Evolutionary conservation across 2,329 filamentous ascomycete genomes (phyloP).

Genomic region (Sphaerulina vaccinii): DNA sequence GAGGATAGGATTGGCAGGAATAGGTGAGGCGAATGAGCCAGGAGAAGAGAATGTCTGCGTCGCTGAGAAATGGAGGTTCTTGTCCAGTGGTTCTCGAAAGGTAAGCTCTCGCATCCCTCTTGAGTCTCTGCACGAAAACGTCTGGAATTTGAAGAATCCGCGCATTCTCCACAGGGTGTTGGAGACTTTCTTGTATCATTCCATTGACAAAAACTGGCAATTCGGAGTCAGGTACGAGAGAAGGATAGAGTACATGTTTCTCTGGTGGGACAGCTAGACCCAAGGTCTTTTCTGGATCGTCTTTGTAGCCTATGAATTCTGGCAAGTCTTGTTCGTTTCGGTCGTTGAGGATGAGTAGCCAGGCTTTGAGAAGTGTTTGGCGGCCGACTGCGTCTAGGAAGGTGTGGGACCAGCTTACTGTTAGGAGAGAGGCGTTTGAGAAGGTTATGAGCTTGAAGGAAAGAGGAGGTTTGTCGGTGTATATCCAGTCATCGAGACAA

Average conservation of each 20-base stretch:
- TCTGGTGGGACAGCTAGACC: constrained; percentile 21
- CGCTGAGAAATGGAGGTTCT: constrained; percentile 23
- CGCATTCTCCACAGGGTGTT: constrained; percentile 2
- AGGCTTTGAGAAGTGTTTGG: constrained; percentile 25
- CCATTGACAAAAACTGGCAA: constrained; percentile 20
- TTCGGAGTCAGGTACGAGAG: constrained; percentile 3
- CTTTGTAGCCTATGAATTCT: constrained; percentile 23
- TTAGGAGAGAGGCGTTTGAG: constrained; percentile 29
- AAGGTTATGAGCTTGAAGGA: constrained; percentile 23
- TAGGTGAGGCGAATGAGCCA: constrained; percentile 18
- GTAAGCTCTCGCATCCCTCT: constrained; percentile 19
- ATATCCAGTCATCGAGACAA: constrained; percentile 15
- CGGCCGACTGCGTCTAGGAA: constrained; percentile 29
- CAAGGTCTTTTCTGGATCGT: constrained; percentile 26
- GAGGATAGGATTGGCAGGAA: not conserved
- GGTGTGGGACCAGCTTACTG: constrained; percentile 30
- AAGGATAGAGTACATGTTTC: constrained; percentile 20
- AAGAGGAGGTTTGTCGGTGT: constrained; percentile 27
- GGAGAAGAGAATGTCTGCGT: constrained; percentile 33
- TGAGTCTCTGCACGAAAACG: constrained; percentile 23
- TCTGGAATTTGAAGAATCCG: constrained; percentile 15
- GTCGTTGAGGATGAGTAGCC: constrained; percentile 29
- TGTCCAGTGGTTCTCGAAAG: constrained; percentile 12
- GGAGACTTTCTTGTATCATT: constrained; percentile 8
- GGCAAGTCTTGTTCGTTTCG: constrained; percentile 26